phyloP scores from a whole-genome alignment of 2,329 filamentous ascomycete genomes.

The Colletotrichum orchidophilum region DNA sequence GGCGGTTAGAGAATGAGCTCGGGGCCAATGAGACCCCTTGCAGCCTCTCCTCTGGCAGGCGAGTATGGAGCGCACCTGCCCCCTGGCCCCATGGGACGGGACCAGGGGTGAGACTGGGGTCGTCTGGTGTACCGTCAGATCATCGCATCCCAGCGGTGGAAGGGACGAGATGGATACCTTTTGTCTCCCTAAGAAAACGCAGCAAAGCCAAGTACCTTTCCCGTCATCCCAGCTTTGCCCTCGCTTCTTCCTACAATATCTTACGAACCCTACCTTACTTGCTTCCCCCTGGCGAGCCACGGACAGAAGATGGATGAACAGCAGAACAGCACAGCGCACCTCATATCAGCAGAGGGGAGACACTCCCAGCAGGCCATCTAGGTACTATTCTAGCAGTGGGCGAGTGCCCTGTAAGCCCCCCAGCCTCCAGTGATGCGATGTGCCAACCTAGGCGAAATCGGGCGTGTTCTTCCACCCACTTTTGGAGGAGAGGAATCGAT shows the following conservation, averaged over 20 bases:
- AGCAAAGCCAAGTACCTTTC: background rate
- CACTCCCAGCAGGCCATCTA: background rate
- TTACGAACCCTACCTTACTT: background rate
- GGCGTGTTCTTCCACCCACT: slow-evolving; percentile 16
- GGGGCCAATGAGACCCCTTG: slow-evolving; percentile 45
- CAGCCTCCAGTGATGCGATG: slow-evolving; percentile 2
- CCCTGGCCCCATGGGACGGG: too few relatives aligned
- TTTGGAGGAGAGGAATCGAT: slow-evolving; percentile 22
- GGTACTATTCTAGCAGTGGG: background rate
- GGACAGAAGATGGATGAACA: background rate
- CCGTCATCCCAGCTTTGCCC: slow-evolving; percentile 12
- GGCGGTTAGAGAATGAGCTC: slow-evolving; percentile 49
- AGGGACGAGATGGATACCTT: slow-evolving; percentile 8
- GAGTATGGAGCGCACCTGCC: slow-evolving; percentile 16
- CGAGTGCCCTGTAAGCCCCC: slow-evolving; percentile 16
- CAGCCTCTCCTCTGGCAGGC: slow-evolving; percentile 38
- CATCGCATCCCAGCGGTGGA: slow-evolving; percentile 12
- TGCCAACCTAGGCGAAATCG: too few relatives aligned
- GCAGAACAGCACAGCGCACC: background rate
- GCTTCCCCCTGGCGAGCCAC: slow-evolving; percentile 3
- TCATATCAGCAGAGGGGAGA: background rate
- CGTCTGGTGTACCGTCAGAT: slow-evolving; percentile 33
- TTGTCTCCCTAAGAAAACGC: too few relatives aligned
- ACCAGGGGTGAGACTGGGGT: slow-evolving; percentile 26
- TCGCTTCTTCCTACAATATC: background rate